Evolutionary conservation across 495 filamentous ascomycete genomes (phyloP).

Genomic region (Neurospora sp.): DNA sequence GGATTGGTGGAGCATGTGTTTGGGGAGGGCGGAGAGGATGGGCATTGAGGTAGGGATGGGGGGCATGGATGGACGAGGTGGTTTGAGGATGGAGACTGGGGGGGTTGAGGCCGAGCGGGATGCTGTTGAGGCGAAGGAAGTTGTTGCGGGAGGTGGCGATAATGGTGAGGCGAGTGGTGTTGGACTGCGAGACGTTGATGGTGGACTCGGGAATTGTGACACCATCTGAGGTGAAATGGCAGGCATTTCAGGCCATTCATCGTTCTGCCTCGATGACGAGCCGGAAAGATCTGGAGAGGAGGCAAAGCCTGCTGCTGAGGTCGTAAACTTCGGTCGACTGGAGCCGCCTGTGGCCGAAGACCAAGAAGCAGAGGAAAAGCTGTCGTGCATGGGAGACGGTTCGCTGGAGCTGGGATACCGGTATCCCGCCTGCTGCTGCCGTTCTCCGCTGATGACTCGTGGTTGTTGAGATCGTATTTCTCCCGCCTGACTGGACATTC

Average conservation of each 20-base stretch:
- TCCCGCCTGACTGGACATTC: neutral
- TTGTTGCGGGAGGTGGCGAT: neutral
- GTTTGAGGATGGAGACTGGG: constrained; percentile 23
- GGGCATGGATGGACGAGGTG: constrained; percentile 5
- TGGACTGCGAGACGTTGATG: neutral
- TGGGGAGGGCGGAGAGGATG: constrained; percentile 18
- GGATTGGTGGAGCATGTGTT: constrained; percentile 18
- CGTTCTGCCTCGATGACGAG: neutral
- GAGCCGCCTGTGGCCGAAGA: neutral
- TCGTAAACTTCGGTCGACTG: neutral
- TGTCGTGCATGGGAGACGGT: neutral
- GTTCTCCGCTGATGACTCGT: neutral
- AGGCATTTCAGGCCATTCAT: neutral
- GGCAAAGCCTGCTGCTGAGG: neutral
- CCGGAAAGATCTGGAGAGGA: neutral
- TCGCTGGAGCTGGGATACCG: neutral
- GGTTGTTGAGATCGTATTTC: neutral
- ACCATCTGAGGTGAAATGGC: neutral
- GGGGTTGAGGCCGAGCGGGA: constrained; percentile 1
- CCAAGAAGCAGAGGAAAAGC: neutral
- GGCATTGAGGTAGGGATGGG: constrained; percentile 1
- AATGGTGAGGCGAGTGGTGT: neutral
- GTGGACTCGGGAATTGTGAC: neutral
- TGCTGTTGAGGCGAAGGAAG: neutral
- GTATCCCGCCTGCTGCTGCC: neutral